Evolutionary conservation across 2,329 filamentous ascomycete genomes (phyloP).

Genomic region (Scytalidium sp.): DNA sequence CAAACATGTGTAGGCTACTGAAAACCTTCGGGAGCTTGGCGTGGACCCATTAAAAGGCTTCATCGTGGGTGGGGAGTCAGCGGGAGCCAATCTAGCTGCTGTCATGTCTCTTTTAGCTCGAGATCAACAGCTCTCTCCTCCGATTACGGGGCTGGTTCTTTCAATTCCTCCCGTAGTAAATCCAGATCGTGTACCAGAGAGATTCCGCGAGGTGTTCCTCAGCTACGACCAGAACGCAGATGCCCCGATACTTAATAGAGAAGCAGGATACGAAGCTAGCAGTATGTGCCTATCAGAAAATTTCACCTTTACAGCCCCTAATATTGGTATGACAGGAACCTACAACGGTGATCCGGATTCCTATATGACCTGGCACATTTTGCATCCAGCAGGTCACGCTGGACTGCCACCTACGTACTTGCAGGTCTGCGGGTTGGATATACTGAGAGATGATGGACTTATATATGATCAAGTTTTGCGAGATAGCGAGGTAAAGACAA

Average conservation of each 20-base stretch:
- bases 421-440: slow-evolving; percentile 48
- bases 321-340: not conserved
- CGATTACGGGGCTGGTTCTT: slow-evolving; percentile 44
- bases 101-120: slow-evolving; percentile 36
- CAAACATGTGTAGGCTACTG: slow-evolving; percentile 20
- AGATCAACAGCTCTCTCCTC: slow-evolving; percentile 37
- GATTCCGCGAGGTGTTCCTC: slow-evolving; percentile 35
- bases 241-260: slow-evolving; percentile 30
- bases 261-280: not conserved
- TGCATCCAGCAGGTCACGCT: slow-evolving; percentile 26
- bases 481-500: slow-evolving; percentile 20
- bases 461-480: slow-evolving; percentile 47
- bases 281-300: not conserved
- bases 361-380: slow-evolving; percentile 16
- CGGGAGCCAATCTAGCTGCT: slow-evolving; percentile 39
- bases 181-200: slow-evolving; percentile 19
- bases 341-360: not conserved
- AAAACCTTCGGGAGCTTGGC: slow-evolving; percentile 35
- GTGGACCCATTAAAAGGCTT: slow-evolving; percentile 42
- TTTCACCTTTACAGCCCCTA: not conserved
- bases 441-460: slow-evolving; percentile 48
- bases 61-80: slow-evolving; percentile 44
- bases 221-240: slow-evolving; percentile 39
- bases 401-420: slow-evolving; percentile 45
- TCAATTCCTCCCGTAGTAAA: slow-evolving; percentile 34